Conservation (phyloP, 1,284 basidiomycete genomes). For the Ganoderma lucidum region DNA sequence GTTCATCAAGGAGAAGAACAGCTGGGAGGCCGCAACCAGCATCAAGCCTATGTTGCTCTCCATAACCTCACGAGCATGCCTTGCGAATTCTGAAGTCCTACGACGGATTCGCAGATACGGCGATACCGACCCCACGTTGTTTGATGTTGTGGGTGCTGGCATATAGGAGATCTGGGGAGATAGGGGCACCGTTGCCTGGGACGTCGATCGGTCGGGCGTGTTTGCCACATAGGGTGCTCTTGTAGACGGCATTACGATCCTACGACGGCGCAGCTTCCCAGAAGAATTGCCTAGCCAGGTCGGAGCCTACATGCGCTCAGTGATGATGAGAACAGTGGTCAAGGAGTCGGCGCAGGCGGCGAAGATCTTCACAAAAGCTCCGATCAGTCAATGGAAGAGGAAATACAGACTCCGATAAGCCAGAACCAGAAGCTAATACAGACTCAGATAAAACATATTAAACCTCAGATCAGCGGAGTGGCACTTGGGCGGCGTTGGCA, state of each 20-base stretch:
- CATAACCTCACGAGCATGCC: slow-evolving; percentile 20
- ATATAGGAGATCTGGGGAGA: slow-evolving; percentile 27
- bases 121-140: neutral
- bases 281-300: neutral
- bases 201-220: slow-evolving; percentile 31
- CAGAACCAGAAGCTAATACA: too few relatives aligned
- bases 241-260: slow-evolving; percentile 22
- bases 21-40: slow-evolving; percentile 65
- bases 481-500: slow-evolving; percentile 16
- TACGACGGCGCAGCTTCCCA: neutral
- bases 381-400: neutral
- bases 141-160: slow-evolving; percentile 23
- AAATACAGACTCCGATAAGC: too few relatives aligned
- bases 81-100: neutral
- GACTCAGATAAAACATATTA: neutral
- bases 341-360: neutral
- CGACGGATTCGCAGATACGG: neutral
- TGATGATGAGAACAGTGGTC: neutral
- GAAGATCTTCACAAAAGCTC: neutral
- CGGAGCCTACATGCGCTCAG: neutral
- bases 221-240: slow-evolving; percentile 27
- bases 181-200: slow-evolving; percentile 21
- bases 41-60: slow-evolving; percentile 65
- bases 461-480: slow-evolving; percentile 17
- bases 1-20: slow-evolving; percentile 71